A percentile compares a stretch with the other conserved stretches of the same genome.
Conservation (phyloP, 1,284 basidiomycete species). For the Pseudozyma sp. region DNA sequence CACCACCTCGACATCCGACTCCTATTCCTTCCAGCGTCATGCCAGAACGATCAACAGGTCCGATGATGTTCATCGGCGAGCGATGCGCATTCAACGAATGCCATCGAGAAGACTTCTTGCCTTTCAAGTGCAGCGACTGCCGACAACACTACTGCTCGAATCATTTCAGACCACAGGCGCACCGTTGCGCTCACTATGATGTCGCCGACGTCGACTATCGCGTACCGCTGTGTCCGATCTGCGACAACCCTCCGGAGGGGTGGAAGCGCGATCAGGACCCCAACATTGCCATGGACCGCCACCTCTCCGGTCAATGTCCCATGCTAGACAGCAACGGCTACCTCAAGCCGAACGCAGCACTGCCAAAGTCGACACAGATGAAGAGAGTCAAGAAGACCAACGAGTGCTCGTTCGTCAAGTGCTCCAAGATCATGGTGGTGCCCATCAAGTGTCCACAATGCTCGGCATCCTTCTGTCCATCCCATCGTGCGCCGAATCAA, state of each 20-base stretch:
- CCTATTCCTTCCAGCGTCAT: slow-evolving; percentile 5
- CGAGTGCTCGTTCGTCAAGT: slow-evolving; percentile 55
- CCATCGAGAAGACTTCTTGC: slow-evolving; percentile 61
- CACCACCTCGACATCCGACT: neutral
- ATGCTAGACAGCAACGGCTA: slow-evolving; percentile 47
- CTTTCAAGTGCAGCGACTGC: slow-evolving; percentile 61
- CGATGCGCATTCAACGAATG: slow-evolving; percentile 55
- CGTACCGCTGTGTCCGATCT: slow-evolving; percentile 61
- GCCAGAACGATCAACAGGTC: slow-evolving; percentile 50
- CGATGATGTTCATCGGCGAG: slow-evolving; percentile 64
- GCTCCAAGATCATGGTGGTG: slow-evolving; percentile 62
- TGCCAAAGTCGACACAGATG: slow-evolving; percentile 10
- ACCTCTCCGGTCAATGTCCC: slow-evolving; percentile 51
- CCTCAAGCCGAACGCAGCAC: slow-evolving; percentile 13
- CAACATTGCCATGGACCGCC: slow-evolving; percentile 62
- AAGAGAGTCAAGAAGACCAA: slow-evolving; percentile 51
- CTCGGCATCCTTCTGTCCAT: slow-evolving; percentile 52
- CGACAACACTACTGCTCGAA: slow-evolving; percentile 53
- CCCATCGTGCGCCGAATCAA: slow-evolving; percentile 58
- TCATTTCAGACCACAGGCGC: slow-evolving; percentile 50
- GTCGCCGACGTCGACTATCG: slow-evolving; percentile 39
- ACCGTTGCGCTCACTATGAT: slow-evolving; percentile 37
- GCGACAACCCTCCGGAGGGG: slow-evolving; percentile 53
- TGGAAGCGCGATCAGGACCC: slow-evolving; percentile 63
- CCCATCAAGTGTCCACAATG: slow-evolving; percentile 57